phyloP scores from a whole-genome alignment of 768 basidiomycete genomes.

The Leccinum truebloodii region DNA sequence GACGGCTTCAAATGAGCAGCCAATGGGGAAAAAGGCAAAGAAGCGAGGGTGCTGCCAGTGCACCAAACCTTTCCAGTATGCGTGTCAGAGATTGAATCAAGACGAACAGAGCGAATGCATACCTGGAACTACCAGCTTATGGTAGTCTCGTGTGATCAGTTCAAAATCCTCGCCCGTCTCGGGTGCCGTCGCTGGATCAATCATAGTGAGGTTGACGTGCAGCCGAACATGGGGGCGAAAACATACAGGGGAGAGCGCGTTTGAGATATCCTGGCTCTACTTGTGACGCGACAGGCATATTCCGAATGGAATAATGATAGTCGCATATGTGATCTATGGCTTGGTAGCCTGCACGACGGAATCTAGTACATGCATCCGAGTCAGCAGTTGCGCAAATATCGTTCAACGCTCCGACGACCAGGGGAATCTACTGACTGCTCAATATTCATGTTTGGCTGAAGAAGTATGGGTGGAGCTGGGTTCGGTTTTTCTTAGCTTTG shows the following conservation, averaged over 20 bases:
- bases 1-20: slow-evolving; percentile 73
- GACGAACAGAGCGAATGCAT: neutral
- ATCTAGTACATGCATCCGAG: slow-evolving; percentile 43
- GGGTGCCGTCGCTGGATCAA: slow-evolving; percentile 51
- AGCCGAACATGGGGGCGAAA: neutral
- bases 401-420: neutral
- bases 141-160: slow-evolving; percentile 73
- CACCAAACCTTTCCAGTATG: slow-evolving; percentile 49
- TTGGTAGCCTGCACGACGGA: slow-evolving; percentile 81
- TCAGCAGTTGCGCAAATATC: neutral
- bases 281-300: slow-evolving; percentile 62
- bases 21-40: slow-evolving; percentile 84
- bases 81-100: neutral
- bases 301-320: slow-evolving; percentile 70
- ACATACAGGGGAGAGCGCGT: slow-evolving; percentile 60
- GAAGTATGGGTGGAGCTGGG: neutral
- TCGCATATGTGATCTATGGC: slow-evolving; percentile 76
- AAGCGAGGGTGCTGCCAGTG: slow-evolving; percentile 45
- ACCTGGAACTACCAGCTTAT: slow-evolving; percentile 80
- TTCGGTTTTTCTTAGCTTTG: neutral
- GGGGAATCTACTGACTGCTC: slow-evolving; percentile 6
- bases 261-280: slow-evolving; percentile 85
- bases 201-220: neutral
- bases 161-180: slow-evolving; percentile 62
- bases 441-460: slow-evolving; percentile 7